These are phyloP conservation scores for Neonothopanus nambi DNA, from an alignment of 1,284 basidiomycete genomes.

Conservation along the genomic window DNA sequence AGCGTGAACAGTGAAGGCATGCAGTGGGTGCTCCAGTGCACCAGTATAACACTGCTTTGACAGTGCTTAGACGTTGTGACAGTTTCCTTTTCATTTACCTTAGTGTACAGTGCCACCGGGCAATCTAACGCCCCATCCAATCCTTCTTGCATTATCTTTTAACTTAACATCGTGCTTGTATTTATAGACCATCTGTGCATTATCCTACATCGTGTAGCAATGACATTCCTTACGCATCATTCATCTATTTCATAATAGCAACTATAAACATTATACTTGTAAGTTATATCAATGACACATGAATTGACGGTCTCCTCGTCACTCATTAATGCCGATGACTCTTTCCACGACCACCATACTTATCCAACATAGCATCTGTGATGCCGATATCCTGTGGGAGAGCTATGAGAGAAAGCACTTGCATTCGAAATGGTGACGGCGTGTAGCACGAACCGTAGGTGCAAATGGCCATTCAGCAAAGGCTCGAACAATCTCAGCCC, in stretches of 20 bases:
- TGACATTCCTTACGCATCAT: background rate
- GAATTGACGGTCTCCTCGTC: background rate
- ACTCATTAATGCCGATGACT: background rate
- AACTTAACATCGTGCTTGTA: background rate
- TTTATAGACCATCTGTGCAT: background rate
- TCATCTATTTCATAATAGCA: background rate
- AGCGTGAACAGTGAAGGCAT: no score
- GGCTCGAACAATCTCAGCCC: slow-evolving; percentile 58
- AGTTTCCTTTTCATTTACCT: no score
- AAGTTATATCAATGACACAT: background rate
- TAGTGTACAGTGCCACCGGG: no score
- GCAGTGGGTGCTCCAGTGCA: no score
- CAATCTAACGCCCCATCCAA: no score
- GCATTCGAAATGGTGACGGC: no score
- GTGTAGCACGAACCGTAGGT: slow-evolving; percentile 48
- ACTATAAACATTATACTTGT: no score
- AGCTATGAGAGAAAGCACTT: no score
- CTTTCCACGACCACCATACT: background rate
- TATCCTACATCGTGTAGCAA: background rate
- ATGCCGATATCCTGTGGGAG: slow-evolving; percentile 13
- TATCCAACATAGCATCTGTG: slow-evolving; percentile 10
- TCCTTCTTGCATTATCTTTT: no score
- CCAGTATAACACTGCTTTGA: no score
- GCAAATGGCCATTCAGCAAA: slow-evolving; percentile 80
- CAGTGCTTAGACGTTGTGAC: no score